phyloP scores from a whole-genome alignment of 75 land plant species.

The Selaginella tamariscina region DNA sequence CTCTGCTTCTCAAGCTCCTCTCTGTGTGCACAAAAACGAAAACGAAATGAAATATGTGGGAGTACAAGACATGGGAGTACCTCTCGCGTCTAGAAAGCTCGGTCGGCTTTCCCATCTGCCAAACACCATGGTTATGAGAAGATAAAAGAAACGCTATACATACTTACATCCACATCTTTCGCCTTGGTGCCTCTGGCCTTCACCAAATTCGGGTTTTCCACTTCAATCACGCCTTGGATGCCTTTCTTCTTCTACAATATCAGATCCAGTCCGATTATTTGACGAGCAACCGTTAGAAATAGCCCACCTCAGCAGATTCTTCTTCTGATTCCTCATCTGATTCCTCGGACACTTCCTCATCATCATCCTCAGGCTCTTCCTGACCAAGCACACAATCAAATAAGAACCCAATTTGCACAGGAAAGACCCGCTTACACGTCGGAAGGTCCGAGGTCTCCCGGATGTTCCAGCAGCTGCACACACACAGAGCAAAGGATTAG shows the following conservation, averaged over 20 bases:
- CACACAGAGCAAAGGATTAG: too few relatives aligned
- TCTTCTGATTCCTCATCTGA: constrained; percentile 34
- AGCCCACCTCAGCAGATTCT: constrained; percentile 27
- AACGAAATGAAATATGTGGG: background rate
- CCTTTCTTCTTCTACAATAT: constrained; percentile 61
- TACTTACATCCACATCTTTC: constrained; percentile 75
- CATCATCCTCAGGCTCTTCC: constrained; percentile 31
- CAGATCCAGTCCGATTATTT: background rate
- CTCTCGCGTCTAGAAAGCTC: constrained; percentile 96
- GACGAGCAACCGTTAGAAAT: constrained; percentile 7
- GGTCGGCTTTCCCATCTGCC: constrained; percentile 66
- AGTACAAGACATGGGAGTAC: constrained; percentile 17
- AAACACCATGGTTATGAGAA: background rate
- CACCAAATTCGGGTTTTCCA: constrained; percentile 78
- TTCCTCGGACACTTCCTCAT: constrained; percentile 23
- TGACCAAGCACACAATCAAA: constrained; percentile 9
- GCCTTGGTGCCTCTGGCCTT: constrained; percentile 70
- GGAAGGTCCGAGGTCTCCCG: constrained; percentile 36
- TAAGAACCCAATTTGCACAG: background rate
- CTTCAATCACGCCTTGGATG: constrained; percentile 68
- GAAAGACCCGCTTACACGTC: constrained; percentile 20
- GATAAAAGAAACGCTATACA: background rate
- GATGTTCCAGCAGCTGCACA: constrained; percentile 44
- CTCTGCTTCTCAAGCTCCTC: constrained; percentile 82
- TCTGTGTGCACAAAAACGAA: constrained; percentile 20